Conservation (phyloP, 495 filamentous ascomycete genomes). For the Parathielavia hyrcaniae region DNA sequence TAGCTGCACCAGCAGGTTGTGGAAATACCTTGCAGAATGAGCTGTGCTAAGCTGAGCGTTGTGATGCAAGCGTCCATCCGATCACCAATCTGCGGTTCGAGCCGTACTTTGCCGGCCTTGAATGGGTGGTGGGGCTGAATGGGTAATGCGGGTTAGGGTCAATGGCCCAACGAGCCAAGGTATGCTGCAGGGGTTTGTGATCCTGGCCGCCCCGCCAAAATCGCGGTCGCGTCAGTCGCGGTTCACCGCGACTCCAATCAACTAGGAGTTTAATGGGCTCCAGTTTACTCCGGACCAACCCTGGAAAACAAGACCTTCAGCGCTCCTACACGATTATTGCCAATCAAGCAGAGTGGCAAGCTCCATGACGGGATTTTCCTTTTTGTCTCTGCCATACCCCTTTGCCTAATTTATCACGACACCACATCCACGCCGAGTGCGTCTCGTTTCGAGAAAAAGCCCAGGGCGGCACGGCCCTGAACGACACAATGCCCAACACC, state of each 20-base stretch:
- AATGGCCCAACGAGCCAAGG: not conserved
- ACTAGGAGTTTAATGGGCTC: slow-evolving; percentile 27
- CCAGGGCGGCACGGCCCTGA: not conserved
- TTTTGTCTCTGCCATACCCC: not conserved
- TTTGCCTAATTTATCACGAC: not conserved
- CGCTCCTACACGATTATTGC: too few relatives aligned
- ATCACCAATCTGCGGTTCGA: slow-evolving; percentile 13
- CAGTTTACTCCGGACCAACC: not conserved
- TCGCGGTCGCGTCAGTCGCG: slow-evolving; percentile 23
- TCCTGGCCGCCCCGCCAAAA: slow-evolving; percentile 20
- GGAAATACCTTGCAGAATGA: not conserved
- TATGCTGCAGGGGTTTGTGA: too few relatives aligned
- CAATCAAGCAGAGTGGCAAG: not conserved
- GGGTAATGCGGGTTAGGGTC: slow-evolving; percentile 18
- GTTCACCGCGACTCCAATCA: slow-evolving; percentile 13
- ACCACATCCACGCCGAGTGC: too few relatives aligned
- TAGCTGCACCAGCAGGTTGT: not conserved
- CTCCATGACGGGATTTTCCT: not conserved
- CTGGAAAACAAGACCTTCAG: not conserved
- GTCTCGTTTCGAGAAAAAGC: not conserved
- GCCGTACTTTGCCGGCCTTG: slow-evolving; percentile 13
- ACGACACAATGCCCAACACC: slow-evolving; percentile 44
- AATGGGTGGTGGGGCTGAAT: not conserved
- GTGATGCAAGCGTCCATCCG: slow-evolving; percentile 4
- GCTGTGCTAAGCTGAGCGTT: not conserved